Base-by-base conservation (phyloP, 768 basidiomycete species). In the Lentinula lateritia region DNA sequence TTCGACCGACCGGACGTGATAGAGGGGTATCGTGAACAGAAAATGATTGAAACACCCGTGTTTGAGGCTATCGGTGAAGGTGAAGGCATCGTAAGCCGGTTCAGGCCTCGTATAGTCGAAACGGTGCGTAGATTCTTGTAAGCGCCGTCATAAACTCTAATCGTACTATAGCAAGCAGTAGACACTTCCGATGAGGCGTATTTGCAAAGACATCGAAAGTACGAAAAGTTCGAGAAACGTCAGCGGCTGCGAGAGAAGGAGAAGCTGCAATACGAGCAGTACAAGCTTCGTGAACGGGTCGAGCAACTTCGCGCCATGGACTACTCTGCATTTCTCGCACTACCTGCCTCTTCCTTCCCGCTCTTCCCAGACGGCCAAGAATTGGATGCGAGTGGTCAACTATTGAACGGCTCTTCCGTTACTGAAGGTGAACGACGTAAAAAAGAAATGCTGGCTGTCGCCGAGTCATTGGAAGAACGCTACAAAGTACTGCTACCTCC, bases 251-350 rank as follows among this genome's bases (percentile, higher is more conserved):
- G 93, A 59, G 93, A 95, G 74, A 93, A 93, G 73, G 93, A 96
- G 74, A 93, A 93, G 70, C 82, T 95, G 59, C 89, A 90, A 73
- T 89, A 93, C 65, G 93, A 95, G 69, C 92, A 93, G 66, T 93
- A 94, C 76, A 93, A 93, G 70, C 84, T 96, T 68, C 89, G 90
- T 72, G 89, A 93, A 68, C 85, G 93, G 39, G 89, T 95, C 63
- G 92, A 95, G 56, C 89, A 94, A 68, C 79, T 95, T 60, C 82
- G 80, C 60, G 79, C 77, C 32, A 89, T 95, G 86, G 90, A 92
- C 62, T 73, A 80, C 52, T 73, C 81, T 58, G 86, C 88, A 2
- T 93, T 92, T 72, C 81, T 91, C 35, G 68, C 77, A 32, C 75
- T 89, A 50, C 82, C 87, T 43, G 80, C 84, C 5, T 73, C 82